phyloP scores from a whole-genome alignment of 2,329 filamentous ascomycete genomes.

The Neobulgaria alba region DNA sequence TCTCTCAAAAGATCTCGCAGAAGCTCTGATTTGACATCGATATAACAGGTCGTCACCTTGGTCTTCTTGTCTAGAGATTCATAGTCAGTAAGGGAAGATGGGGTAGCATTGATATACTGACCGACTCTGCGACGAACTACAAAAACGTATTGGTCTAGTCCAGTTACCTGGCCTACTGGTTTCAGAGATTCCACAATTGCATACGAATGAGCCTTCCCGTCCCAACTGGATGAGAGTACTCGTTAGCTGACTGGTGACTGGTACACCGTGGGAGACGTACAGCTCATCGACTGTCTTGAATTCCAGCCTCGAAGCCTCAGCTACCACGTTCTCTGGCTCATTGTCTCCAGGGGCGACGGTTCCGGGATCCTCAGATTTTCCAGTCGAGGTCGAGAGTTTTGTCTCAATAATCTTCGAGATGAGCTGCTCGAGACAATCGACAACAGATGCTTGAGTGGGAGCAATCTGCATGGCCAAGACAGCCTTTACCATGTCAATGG shows the following conservation, averaged over 20 bases:
- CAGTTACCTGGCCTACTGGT: slow-evolving; percentile 9
- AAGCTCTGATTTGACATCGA: slow-evolving; percentile 29
- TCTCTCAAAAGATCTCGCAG: slow-evolving; percentile 27
- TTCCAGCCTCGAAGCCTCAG: slow-evolving; percentile 13
- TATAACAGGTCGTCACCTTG: slow-evolving; percentile 12
- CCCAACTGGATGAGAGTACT: slow-evolving; percentile 14
- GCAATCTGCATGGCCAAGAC: slow-evolving; percentile 4
- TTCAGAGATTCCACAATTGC: slow-evolving; percentile 21
- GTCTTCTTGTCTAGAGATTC: slow-evolving; percentile 7
- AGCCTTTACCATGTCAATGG: slow-evolving; percentile 5
- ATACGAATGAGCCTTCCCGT: slow-evolving; percentile 23
- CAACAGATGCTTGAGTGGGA: not conserved
- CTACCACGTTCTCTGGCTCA: not conserved
- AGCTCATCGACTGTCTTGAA: slow-evolving; percentile 18
- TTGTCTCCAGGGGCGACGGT: not conserved
- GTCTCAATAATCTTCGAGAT: not conserved
- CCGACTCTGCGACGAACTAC: slow-evolving; percentile 10
- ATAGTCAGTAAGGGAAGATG: slow-evolving; percentile 3
- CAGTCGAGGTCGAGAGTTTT: not conserved
- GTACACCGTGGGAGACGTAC: slow-evolving; percentile 7
- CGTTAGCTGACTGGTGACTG: not conserved
- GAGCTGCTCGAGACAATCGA: not conserved
- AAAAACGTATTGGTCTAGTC: slow-evolving; percentile 14
- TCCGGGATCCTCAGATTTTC: not conserved
- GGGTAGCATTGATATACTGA: slow-evolving; percentile 5